Conservation (phyloP, 257 asterid species). For the Penstemon davidsonii region DNA sequence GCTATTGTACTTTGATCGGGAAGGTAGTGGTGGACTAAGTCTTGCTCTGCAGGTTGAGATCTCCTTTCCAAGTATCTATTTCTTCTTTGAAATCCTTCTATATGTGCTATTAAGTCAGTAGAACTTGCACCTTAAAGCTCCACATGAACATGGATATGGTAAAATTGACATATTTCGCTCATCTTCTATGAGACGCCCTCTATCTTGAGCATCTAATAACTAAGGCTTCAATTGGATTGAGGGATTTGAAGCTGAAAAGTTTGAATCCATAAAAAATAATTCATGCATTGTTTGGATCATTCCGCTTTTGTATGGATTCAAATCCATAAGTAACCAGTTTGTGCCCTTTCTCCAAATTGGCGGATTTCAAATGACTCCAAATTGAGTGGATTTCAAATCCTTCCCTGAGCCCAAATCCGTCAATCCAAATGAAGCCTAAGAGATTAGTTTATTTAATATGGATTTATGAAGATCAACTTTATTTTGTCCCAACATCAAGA, state of each 20-base stretch:
- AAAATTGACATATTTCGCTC: no score
- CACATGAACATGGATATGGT: neutral
- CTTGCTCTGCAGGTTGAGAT: slow-evolving; percentile 81
- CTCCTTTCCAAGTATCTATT: neutral
- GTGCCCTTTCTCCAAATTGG: no score
- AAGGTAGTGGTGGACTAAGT: slow-evolving; percentile 80
- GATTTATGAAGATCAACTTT: neutral
- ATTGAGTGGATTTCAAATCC: neutral
- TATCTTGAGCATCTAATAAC: no score
- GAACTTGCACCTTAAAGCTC: slow-evolving; percentile 19
- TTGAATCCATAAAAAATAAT: no score
- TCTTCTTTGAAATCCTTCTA: slow-evolving; percentile 9
- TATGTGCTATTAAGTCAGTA: slow-evolving; percentile 1
- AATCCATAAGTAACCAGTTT: no score
- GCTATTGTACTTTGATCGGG: slow-evolving; percentile 89
- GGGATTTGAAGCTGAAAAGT: no score
- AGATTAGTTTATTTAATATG: neutral
- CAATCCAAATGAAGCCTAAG: neutral
- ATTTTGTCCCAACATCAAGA: neutral
- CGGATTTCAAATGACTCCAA: no score
- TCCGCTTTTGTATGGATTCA: no score
- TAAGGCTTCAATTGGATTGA: no score
- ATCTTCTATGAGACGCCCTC: no score
- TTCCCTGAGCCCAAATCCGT: no score
- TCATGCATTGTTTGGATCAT: no score